phyloP scores from a whole-genome alignment of 495 filamentous ascomycete species.

The Cenococcum geophilum region DNA sequence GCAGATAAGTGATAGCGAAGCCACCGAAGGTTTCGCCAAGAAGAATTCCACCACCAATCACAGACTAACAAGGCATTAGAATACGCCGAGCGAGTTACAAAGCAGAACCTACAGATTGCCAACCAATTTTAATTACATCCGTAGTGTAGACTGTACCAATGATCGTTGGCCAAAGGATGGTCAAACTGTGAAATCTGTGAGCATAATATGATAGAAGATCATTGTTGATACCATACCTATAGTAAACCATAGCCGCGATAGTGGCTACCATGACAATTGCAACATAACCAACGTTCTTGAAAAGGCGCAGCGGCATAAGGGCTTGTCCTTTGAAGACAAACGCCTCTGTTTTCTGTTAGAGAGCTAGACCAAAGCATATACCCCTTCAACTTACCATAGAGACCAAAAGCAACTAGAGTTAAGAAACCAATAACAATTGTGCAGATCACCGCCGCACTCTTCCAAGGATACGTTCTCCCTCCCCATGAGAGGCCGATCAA shows the following conservation, averaged over 20 bases:
- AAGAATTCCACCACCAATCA: conserved; percentile 14
- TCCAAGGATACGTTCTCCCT: conserved; percentile 46
- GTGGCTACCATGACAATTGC: conserved; percentile 31
- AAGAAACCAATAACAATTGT: conserved; percentile 42
- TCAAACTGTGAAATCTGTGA: not conserved
- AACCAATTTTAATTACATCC: conserved; percentile 22
- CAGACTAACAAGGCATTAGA: too few species aligned
- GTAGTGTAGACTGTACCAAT: conserved; percentile 33
- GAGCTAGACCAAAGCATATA: not conserved
- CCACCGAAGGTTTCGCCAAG: conserved; percentile 32
- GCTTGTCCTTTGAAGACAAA: conserved; percentile 32
- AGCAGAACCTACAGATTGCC: conserved; percentile 20
- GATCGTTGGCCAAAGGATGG: conserved; percentile 33
- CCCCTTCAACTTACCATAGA: conserved; percentile 35
- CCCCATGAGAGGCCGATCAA: conserved; percentile 44
- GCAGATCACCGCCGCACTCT: conserved; percentile 44
- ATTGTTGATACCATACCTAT: conserved; percentile 20
- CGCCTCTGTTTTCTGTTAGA: conserved; percentile 18
- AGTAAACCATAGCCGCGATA: conserved; percentile 37
- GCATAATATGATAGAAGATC: too few species aligned
- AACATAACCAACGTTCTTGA: conserved; percentile 35
- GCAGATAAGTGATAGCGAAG: conserved; percentile 28
- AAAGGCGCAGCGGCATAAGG: conserved; percentile 36
- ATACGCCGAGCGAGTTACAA: too few species aligned
- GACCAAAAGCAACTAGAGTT: conserved; percentile 41